phyloP scores from a whole-genome alignment of 1,284 basidiomycete species.

The Tylopilus sp. region DNA sequence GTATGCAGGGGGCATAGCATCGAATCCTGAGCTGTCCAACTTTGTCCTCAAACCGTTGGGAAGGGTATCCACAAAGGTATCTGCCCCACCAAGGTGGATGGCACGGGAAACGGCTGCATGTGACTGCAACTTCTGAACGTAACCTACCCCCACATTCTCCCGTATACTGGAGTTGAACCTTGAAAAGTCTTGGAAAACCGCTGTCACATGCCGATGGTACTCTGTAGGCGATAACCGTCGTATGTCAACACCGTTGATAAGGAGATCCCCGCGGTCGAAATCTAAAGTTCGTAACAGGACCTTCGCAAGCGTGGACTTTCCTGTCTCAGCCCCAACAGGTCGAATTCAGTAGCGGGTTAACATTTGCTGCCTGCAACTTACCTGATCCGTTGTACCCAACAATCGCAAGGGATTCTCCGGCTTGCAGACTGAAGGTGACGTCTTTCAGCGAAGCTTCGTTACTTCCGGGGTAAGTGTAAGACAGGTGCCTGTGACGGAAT shows the following conservation, averaged over 20 bases:
- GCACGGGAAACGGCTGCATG: constrained; percentile 54
- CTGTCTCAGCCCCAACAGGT: constrained; percentile 35
- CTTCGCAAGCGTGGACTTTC: constrained; percentile 79
- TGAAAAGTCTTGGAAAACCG: constrained; percentile 80
- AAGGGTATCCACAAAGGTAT: constrained; percentile 53
- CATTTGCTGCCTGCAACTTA: constrained; percentile 31
- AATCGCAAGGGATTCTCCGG: constrained; percentile 76
- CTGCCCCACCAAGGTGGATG: constrained; percentile 61
- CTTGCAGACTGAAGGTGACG: constrained; percentile 61
- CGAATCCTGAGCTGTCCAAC: constrained; percentile 57
- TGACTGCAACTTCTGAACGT: constrained; percentile 52
- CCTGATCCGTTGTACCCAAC: constrained; percentile 80
- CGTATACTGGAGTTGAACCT: constrained; percentile 68
- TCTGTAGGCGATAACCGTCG: constrained; percentile 59
- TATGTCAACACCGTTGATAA: constrained; percentile 64
- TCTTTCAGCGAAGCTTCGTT: constrained; percentile 58
- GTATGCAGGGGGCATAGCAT: constrained; percentile 42
- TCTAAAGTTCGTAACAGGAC: constrained; percentile 72
- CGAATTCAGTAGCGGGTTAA: constrained; percentile 8
- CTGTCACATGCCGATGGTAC: constrained; percentile 65
- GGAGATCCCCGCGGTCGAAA: constrained; percentile 59
- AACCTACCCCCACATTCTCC: constrained; percentile 76
- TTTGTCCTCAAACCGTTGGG: constrained; percentile 64
- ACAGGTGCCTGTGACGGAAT: constrained; percentile 48
- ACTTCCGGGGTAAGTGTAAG: constrained; percentile 72